Evolutionary conservation across 306 rosid genomes (phyloP).

Genomic region (Vigna hirtella): DNA sequence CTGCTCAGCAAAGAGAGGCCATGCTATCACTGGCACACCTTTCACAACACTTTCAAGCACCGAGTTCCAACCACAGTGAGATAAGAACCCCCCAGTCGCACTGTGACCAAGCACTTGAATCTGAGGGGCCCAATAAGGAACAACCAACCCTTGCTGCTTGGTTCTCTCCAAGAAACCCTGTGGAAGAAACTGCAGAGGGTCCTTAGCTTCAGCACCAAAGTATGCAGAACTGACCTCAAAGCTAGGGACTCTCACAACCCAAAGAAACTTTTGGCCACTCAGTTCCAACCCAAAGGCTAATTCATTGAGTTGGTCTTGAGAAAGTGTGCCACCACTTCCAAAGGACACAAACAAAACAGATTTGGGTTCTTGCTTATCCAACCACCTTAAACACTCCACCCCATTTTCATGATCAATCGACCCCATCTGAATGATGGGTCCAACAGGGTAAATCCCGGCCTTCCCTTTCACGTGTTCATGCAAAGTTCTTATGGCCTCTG

Average conservation of each 20-base stretch:
- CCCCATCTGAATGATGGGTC: constrained; percentile 48
- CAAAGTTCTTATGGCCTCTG: constrained; percentile 6
- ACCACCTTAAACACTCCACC: constrained; percentile 40
- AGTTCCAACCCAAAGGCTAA: constrained; percentile 47
- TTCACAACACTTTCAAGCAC: constrained; percentile 40
- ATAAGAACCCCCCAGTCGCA: constrained; percentile 45
- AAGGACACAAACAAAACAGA: constrained; percentile 49
- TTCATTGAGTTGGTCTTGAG: constrained; percentile 41
- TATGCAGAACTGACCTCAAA: constrained; percentile 10
- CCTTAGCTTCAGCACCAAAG: neutral
- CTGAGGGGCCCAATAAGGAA: constrained; percentile 46
- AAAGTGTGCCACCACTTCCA: constrained; percentile 53
- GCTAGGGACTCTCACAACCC: constrained; percentile 47
- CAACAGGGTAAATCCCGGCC: constrained; percentile 39
- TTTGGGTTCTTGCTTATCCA: constrained; percentile 39
- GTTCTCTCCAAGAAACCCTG: constrained; percentile 44
- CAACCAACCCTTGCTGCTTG: constrained; percentile 40
- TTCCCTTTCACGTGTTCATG: constrained; percentile 1
- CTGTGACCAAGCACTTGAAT: constrained; percentile 40
- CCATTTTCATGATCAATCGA: constrained; percentile 20
- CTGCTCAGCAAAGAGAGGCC: constrained; percentile 54
- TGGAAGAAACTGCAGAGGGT: constrained; percentile 43
- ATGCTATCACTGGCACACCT: constrained; percentile 43
- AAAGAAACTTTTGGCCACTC: constrained; percentile 43
- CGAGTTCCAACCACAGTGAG: constrained; percentile 53